These are phyloP conservation scores for Neonectria punicea DNA, from an alignment of 2,329 filamentous ascomycete species.

Conservation along the genomic window DNA sequence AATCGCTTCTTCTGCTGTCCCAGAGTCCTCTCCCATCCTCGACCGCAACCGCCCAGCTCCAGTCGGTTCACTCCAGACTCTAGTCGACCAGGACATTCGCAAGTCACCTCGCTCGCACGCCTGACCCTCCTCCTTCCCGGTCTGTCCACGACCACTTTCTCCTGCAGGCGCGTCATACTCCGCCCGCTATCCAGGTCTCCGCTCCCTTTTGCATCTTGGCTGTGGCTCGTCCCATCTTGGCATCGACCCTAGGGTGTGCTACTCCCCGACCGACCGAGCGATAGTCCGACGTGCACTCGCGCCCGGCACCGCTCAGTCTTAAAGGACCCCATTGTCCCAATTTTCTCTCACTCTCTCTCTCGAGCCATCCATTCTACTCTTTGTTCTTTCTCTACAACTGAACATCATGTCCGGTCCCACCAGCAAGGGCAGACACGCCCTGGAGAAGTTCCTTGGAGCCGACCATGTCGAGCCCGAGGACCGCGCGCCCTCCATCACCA, in stretches of 20 bases:
- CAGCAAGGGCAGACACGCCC: slow-evolving; percentile 43
- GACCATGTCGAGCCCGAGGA: slow-evolving; percentile 47
- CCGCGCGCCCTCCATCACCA: slow-evolving; percentile 48
- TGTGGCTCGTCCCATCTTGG: slow-evolving; percentile 38
- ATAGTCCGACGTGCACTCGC: slow-evolving; percentile 35
- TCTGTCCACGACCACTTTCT: slow-evolving; percentile 2
- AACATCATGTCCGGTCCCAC: slow-evolving; percentile 33
- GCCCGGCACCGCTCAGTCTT: slow-evolving; percentile 17
- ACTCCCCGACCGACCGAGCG: slow-evolving; percentile 43
- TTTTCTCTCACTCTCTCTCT: not conserved
- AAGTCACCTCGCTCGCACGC: slow-evolving; percentile 20
- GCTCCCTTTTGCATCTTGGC: slow-evolving; percentile 14
- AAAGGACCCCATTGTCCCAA: not conserved
- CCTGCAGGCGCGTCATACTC: slow-evolving; percentile 26
- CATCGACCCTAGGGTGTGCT: slow-evolving; percentile 34
- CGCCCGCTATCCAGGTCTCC: slow-evolving; percentile 20
- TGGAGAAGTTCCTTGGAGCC: slow-evolving; percentile 48
- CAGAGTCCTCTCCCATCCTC: slow-evolving; percentile 21
- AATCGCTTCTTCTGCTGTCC: not conserved
- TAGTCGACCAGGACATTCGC: not conserved
- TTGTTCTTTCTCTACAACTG: slow-evolving; percentile 21
- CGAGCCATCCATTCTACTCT: slow-evolving; percentile 31
- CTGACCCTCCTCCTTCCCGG: not conserved
- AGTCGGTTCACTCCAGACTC: not conserved
- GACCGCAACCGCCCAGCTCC: not conserved